Conservation (phyloP, 2,329 filamentous ascomycete species). For the Aureobasidium sp. region DNA sequence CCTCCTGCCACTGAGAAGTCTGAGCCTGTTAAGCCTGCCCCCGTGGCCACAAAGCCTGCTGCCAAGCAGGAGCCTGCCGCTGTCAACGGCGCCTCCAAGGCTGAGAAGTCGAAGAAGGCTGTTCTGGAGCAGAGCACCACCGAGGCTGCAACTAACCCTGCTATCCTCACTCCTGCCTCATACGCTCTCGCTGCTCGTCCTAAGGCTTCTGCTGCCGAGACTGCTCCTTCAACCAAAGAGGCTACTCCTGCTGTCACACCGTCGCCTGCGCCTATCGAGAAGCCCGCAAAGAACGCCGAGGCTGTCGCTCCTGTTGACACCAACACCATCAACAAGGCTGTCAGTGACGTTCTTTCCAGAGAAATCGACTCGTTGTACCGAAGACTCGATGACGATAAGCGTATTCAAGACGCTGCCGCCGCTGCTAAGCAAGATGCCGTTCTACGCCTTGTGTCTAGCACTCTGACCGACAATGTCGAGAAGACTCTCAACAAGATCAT, state of each 20-base stretch:
- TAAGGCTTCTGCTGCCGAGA: not conserved
- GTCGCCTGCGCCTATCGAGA: constrained; percentile 4
- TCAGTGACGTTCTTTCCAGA: constrained; percentile 23
- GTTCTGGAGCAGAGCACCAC: not conserved
- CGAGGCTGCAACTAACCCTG: constrained; percentile 23
- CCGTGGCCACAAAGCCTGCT: constrained; percentile 20
- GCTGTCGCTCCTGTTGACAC: constrained; percentile 20
- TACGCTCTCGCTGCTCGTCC: constrained; percentile 36
- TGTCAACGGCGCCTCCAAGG: constrained; percentile 18
- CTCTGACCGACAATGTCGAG: constrained; percentile 64
- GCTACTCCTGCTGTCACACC: not conserved
- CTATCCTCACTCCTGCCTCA: constrained; percentile 31
- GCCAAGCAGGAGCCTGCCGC: constrained; percentile 19
- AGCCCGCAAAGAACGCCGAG: constrained; percentile 9
- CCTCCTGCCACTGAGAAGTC: constrained; percentile 21
- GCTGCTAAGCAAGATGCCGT: constrained; percentile 63
- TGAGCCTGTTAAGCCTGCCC: constrained; percentile 20
- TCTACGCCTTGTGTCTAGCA: constrained; percentile 60
- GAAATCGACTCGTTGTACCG: constrained; percentile 51
- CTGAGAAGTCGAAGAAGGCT: constrained; percentile 18
- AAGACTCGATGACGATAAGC: constrained; percentile 63
- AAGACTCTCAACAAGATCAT: constrained; percentile 73
- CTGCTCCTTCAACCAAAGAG: not conserved
- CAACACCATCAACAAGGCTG: constrained; percentile 11
- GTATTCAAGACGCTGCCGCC: constrained; percentile 55